Evolutionary conservation across 2,329 filamentous ascomycete genomes (phyloP).

Genomic region (Blastomyces gilchristii): DNA sequence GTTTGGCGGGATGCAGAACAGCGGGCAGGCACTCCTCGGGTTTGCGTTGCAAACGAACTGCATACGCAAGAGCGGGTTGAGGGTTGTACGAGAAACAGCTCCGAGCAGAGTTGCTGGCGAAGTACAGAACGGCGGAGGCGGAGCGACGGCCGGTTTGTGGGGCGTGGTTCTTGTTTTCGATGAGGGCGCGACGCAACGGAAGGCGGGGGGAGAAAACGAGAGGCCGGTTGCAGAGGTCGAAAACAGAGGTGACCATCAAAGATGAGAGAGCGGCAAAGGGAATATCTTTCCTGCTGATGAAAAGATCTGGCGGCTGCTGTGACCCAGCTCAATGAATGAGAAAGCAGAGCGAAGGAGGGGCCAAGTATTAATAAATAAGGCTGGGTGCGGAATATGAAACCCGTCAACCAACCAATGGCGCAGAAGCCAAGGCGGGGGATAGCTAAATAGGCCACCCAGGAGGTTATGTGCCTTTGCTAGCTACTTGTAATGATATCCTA

Average conservation of each 20-base stretch:
- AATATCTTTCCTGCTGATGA: background rate
- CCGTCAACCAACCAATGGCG: conserved; percentile 3
- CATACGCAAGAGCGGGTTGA: conserved; percentile 3
- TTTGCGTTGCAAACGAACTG: background rate
- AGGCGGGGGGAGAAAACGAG: conserved; percentile 6
- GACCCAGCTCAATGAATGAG: background rate
- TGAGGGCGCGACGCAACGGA: conserved; percentile 9
- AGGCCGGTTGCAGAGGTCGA: conserved; percentile 1
- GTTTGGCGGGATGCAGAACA: background rate
- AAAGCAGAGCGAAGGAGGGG: background rate
- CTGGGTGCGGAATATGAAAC: background rate
- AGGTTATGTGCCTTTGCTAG: no score
- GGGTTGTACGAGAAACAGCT: conserved; percentile 1
- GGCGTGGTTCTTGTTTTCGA: background rate
- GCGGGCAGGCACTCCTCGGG: conserved; percentile 2
- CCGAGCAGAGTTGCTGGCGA: background rate
- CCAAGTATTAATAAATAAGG: background rate
- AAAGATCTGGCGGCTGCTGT: background rate
- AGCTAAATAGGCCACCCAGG: background rate
- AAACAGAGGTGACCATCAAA: conserved; percentile 11
- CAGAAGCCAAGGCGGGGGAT: background rate
- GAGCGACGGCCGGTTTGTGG: background rate
- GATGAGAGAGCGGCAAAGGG: background rate
- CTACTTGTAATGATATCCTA: background rate
- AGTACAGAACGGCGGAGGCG: background rate